Evolutionary conservation across 768 basidiomycete genomes (phyloP).

Genomic region (Psilocybe azurescens): DNA sequence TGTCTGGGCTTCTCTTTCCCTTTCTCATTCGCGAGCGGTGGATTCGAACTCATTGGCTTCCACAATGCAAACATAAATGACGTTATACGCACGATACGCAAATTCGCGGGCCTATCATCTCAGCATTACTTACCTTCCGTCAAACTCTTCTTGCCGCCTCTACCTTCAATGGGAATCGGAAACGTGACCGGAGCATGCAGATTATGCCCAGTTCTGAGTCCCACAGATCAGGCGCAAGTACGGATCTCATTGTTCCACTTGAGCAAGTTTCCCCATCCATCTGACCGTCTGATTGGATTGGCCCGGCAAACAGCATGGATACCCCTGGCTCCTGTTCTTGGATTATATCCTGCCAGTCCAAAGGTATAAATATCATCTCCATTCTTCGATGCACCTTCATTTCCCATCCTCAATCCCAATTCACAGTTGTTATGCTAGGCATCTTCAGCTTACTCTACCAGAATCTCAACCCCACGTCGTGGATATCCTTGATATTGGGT

Average conservation of each 20-base stretch:
- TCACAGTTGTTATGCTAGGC: slow-evolving; percentile 29
- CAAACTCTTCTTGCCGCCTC: neutral
- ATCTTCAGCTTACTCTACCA: slow-evolving; percentile 26
- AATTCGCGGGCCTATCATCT: neutral
- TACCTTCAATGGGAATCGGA: neutral
- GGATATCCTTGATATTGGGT: slow-evolving; percentile 31
- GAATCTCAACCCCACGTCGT: slow-evolving; percentile 27
- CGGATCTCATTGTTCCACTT: slow-evolving; percentile 30
- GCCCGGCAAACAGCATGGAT: slow-evolving; percentile 31
- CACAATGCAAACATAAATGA: neutral
- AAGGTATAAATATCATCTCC: slow-evolving; percentile 20
- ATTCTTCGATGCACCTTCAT: slow-evolving; percentile 5
- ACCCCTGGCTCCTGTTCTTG: slow-evolving; percentile 6
- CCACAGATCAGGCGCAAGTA: slow-evolving; percentile 18
- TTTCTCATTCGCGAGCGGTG: neutral
- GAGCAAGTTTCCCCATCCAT: slow-evolving; percentile 19
- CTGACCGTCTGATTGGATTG: slow-evolving; percentile 24
- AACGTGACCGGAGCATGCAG: slow-evolving; percentile 21
- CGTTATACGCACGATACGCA: slow-evolving; percentile 2
- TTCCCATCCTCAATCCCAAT: slow-evolving; percentile 12
- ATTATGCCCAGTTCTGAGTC: neutral
- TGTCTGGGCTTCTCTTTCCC: neutral
- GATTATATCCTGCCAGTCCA: slow-evolving; percentile 2
- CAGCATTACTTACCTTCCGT: neutral
- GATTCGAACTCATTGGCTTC: neutral